phyloP scores from a whole-genome alignment of 2,329 filamentous ascomycete genomes.

The Pseudogymnoascus sp. region DNA sequence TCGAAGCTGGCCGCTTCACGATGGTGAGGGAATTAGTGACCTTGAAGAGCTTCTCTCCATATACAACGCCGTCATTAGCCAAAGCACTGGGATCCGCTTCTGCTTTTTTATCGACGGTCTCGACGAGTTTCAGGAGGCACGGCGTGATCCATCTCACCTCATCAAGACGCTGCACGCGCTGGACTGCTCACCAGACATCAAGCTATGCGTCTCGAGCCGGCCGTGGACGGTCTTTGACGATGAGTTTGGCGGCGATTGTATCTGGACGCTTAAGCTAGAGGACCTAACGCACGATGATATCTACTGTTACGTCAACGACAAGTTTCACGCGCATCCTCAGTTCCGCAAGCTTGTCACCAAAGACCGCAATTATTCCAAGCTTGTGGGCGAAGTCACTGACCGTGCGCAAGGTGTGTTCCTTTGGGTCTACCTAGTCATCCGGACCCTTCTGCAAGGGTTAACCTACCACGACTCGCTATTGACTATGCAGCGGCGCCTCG shows the following conservation, averaged over 20 bases:
- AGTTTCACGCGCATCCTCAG: constrained; percentile 14
- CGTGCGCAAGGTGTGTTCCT: constrained; percentile 22
- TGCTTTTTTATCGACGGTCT: constrained; percentile 19
- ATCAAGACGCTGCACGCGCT: constrained; percentile 9
- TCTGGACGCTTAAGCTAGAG: constrained; percentile 16
- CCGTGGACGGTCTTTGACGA: constrained; percentile 22
- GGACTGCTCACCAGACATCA: constrained; percentile 13
- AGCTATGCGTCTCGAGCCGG: constrained; percentile 22
- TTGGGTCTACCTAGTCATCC: constrained; percentile 20
- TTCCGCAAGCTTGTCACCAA: constrained; percentile 9
- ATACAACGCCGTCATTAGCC: not conserved
- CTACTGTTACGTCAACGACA: constrained; percentile 16
- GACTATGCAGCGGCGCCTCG: constrained; percentile 13
- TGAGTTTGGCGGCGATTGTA: constrained; percentile 15
- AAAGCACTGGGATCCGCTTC: not conserved
- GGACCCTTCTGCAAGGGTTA: constrained; percentile 14
- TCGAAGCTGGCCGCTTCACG: too few relatives aligned
- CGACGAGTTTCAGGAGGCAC: constrained; percentile 15
- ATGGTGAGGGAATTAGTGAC: too few relatives aligned
- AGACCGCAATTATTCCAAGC: not conserved
- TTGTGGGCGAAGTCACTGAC: too few relatives aligned
- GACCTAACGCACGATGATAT: constrained; percentile 22
- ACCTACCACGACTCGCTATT: constrained; percentile 12
- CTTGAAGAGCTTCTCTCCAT: too few relatives aligned
- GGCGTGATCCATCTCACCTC: constrained; percentile 13